Base-by-base conservation (phyloP, 306 rosid genomes). In the Citrullus mucosospermus region DNA sequence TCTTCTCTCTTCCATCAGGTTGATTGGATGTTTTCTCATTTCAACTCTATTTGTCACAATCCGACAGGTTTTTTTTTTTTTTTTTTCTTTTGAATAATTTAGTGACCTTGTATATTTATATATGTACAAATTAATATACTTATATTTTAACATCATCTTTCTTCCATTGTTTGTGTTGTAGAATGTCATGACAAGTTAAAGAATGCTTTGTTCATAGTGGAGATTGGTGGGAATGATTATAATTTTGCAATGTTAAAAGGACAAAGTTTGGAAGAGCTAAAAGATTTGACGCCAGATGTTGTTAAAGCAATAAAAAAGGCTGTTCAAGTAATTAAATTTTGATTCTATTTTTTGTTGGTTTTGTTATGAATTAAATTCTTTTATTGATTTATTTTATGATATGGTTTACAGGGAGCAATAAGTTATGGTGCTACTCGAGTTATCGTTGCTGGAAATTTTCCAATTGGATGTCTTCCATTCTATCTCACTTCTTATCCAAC, bases 151-250 rank as follows among this genome's bases (percentile, higher is more conserved):
- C 48, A 25, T 2, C 7, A 6, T 9, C 48, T 43, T 43, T 43
- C 10, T 43, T 9, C 7, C 48, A 1, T 43, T 43, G 7, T 9
- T 43, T 18, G 6, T 18, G 10, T 56, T 6, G 2, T 56, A 56
- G 60, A 18, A 17, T 56, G 60, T n/a, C n/a, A 6, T 10, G 10
- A 80, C 55, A 80, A 34, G 43, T 48, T 59, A 18, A 60, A n/a
- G 25, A 73, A 12, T 9, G 71, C 83, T 25, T 36, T 80, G 41
- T 80, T 80, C 65, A 7, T 80, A 17, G 83, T 80, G 30, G 83
- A 80, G 78, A 73, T 80, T 10, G 83, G 83, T 7, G 79, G 57
- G 59, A 74, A 80, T 39, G 83, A 80, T 36, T 80, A 61, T 41
- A 32, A 73, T 57, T 72, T 16, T 20, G 79, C 63, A 2, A 9